These are phyloP conservation scores for Phyllosticta citriasiana DNA, from an alignment of 2,329 filamentous ascomycete species.

Conservation along the genomic window DNA sequence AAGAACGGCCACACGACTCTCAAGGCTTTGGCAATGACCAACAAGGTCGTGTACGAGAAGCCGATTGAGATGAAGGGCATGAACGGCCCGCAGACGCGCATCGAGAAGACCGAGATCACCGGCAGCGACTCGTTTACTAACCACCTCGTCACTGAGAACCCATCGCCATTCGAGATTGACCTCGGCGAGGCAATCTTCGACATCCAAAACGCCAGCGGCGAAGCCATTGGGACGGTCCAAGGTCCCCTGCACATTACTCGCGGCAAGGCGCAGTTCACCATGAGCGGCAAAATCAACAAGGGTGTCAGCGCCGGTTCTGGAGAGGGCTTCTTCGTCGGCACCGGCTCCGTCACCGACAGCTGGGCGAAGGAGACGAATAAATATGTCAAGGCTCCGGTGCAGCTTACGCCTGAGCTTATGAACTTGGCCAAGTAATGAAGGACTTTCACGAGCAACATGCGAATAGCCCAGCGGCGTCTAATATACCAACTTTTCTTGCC, in stretches of 20 bases:
- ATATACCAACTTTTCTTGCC: background rate
- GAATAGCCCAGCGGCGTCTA: background rate
- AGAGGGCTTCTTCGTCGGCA: background rate
- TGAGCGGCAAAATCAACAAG: background rate
- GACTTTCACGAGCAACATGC: background rate
- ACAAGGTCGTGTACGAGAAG: constrained; percentile 12
- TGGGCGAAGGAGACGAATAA: constrained; percentile 10
- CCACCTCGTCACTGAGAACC: constrained; percentile 8
- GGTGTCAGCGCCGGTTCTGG: background rate
- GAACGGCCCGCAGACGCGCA: constrained; percentile 10
- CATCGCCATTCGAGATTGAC: constrained; percentile 11
- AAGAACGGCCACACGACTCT: constrained; percentile 11
- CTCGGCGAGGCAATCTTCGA: constrained; percentile 7
- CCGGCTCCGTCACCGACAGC: background rate
- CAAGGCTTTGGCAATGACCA: constrained; percentile 11
- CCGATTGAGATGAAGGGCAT: constrained; percentile 9
- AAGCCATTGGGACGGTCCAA: constrained; percentile 1
- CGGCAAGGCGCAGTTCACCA: constrained; percentile 5
- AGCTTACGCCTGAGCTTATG: constrained; percentile 7
- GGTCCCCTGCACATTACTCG: constrained; percentile 3
- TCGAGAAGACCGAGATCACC: constrained; percentile 5
- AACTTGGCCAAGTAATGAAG: background rate
- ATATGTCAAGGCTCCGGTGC: constrained; percentile 4
- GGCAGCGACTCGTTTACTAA: constrained; percentile 5
- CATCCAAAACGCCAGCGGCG: constrained; percentile 1